Evolutionary conservation across 305 asterid species (phyloP), one percentile per base, ranked within the genome.

Genomic region (Caryopteris hybrid): DNA sequence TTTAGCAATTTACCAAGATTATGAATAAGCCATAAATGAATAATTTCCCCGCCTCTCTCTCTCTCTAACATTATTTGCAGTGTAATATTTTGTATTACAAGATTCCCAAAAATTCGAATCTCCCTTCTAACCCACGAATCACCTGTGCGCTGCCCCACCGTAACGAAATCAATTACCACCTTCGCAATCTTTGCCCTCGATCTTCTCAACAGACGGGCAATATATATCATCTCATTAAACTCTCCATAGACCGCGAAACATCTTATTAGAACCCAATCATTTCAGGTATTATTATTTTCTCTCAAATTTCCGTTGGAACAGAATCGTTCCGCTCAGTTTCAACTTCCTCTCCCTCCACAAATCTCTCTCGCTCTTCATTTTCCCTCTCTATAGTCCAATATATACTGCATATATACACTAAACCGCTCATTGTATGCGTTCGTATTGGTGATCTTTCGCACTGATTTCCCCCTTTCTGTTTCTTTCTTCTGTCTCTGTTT

Each of bases 271-370:
- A 38, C 72, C 45, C 38, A 10, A 65, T 22, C 8, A 1, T 2
- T 20, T 0, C 2, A 18, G 29, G 18, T 46, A 27, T n/a, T 14
- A 3, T 2, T 4, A 0, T 46, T 53, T 8, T 25, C 45, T 22
- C 43, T 7, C 68, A 61, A 68, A 75, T 43, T 66, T 68, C 80
- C 0, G 78, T 81, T 69, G 25, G 38, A 16, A 5, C 21, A 5
- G 5, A 13, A 33, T 5, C 58, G 47, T 23, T 48, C 73, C 70
- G 75, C 70, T 79, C 64, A 68, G 75, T 72, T 79, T 66, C 81
- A 56, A 54, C 50, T 70, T 47, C 74, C 59, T 42, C 73, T 67
- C 83, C 66, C 74, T 69, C 69, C 77, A 47, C 25, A 34, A 43
- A 6, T 25, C 60, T 58, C 73, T 51, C 76, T 58, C 38, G n/a